Evolutionary conservation across 805 yeast species (phyloP), one percentile per base, ranked within the genome.

Genomic region (Starmerella potacharoeniae): DNA sequence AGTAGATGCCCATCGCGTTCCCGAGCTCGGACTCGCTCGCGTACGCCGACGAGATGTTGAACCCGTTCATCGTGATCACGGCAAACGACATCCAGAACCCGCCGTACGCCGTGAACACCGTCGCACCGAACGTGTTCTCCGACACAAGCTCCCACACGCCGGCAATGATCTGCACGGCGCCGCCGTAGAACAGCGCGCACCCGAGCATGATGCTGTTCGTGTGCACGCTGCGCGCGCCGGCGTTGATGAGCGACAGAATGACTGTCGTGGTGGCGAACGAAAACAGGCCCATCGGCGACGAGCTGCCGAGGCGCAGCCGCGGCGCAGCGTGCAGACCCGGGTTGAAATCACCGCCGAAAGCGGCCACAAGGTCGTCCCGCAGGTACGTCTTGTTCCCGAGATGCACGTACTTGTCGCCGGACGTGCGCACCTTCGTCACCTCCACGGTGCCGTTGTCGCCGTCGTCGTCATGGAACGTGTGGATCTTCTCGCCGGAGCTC

Each of bases 51-150:
- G 62, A 66, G 36, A 81, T 75, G 17, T 79, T 79, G 64, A 80
- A 80, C 61, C 75, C 71, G 9, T 77, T 77, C 52, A 78, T 74
- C 53, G 65, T 65, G 53, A 82, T 74, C 5, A 82, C 83, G 54
- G 78, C 84, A 69, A 75, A 80, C 13, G 81, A 69, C 71, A 79
- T 75, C 86, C 86, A 82, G 67, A 81, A 82, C 0, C 81, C 84
- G 44, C 83, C 86, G 56, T 39, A 74, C n/a, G 56, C 66, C 45
- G 62, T 60, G 67, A 64, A 70, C 57, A 51, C 75, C 65, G 79
- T 71, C 33, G 80, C 83, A 75, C 84, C 86, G 69, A 80, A 82
- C 37, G 84, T 77, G 69, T 80, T 80, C 62, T 82, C 86, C 33
- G 77, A 70, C 11, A 81, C 78, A 67, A 81, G 74, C 66, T 80